These are phyloP conservation scores for Wallacemonas sp. DNA, from an alignment of 208 protist genomes.

Conservation along the genomic window DNA sequence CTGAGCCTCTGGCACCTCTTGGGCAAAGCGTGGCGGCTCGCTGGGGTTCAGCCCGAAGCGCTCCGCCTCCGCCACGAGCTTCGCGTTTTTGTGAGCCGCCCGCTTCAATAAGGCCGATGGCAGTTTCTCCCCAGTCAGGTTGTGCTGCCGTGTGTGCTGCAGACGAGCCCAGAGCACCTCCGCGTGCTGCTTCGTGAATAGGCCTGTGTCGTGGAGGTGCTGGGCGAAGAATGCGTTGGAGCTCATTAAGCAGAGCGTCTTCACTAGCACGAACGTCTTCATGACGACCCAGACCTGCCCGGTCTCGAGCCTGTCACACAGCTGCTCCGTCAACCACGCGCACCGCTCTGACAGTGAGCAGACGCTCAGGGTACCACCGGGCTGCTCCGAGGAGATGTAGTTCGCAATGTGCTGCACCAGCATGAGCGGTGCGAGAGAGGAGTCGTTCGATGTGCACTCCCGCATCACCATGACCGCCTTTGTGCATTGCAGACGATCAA, in stretches of 20 bases:
- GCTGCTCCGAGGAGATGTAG: slow-evolving; percentile 12
- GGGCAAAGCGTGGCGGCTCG: neutral
- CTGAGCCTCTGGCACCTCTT: slow-evolving; percentile 5
- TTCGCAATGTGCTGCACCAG: slow-evolving; percentile 29
- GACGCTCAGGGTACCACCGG: neutral
- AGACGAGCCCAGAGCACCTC: slow-evolving; percentile 13
- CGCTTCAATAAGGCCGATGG: slow-evolving; percentile 17
- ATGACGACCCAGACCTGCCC: slow-evolving; percentile 35
- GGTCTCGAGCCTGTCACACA: slow-evolving; percentile 31
- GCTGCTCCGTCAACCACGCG: slow-evolving; percentile 35
- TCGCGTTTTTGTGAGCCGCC: neutral
- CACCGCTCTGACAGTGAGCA: slow-evolving; percentile 42
- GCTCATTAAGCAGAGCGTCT: slow-evolving; percentile 11
- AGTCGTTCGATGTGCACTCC: slow-evolving; percentile 45
- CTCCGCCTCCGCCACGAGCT: neutral
- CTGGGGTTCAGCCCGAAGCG: neutral
- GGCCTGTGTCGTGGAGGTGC: neutral
- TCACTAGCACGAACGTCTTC: slow-evolving; percentile 32
- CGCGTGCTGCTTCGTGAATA: slow-evolving; percentile 17
- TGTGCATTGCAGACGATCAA: slow-evolving; percentile 37
- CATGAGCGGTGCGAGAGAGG: slow-evolving; percentile 18
- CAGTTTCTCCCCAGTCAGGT: slow-evolving; percentile 21
- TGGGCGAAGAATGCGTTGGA: slow-evolving; percentile 5
- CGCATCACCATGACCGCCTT: slow-evolving; percentile 33
- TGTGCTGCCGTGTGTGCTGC: slow-evolving; percentile 25